Conservation (phyloP, 2,329 filamentous ascomycete species). For the Fonsecaea multimorphosa region DNA sequence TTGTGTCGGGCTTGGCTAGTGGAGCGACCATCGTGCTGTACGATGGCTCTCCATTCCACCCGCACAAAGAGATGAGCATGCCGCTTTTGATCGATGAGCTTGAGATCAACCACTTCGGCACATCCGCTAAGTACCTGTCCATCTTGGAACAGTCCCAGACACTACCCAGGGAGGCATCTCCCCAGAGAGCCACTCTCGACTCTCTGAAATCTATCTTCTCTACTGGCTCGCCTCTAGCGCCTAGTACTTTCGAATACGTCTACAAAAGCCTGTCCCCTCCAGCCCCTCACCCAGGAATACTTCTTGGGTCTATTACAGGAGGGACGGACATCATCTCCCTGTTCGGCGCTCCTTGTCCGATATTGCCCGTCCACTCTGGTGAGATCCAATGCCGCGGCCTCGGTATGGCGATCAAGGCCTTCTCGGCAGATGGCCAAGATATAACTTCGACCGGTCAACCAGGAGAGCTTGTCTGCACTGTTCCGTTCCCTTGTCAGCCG, state of each 20-base stretch:
- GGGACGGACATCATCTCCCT: constrained; percentile 96
- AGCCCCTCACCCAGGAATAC: constrained; percentile 74
- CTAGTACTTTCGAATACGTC: constrained; percentile 89
- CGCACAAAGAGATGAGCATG: constrained; percentile 79
- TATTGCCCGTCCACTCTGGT: constrained; percentile 73
- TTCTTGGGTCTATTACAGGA: constrained; percentile 91
- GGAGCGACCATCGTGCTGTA: constrained; percentile 87
- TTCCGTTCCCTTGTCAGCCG: constrained; percentile 88
- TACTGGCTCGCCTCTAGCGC: constrained; percentile 88
- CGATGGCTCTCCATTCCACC: constrained; percentile 87
- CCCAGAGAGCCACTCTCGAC: constrained; percentile 48
- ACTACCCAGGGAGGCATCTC: constrained; percentile 61
- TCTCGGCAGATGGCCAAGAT: constrained; percentile 63
- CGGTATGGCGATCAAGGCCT: constrained; percentile 73
- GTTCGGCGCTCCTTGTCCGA: constrained; percentile 82
- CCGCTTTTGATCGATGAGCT: constrained; percentile 80
- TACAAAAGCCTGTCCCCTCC: constrained; percentile 64
- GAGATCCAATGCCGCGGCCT: constrained; percentile 80
- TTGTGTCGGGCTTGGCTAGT: constrained; percentile 80
- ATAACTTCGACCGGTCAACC: constrained; percentile 69
- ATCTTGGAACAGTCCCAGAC: constrained; percentile 81
- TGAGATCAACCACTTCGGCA: constrained; percentile 89
- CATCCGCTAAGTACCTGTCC: constrained; percentile 90
- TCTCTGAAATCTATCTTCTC: constrained; percentile 85
- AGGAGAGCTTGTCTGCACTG: constrained; percentile 85